Evolutionary conservation across 495 filamentous ascomycete species (phyloP).

Genomic region (Amorphotheca resinae): DNA sequence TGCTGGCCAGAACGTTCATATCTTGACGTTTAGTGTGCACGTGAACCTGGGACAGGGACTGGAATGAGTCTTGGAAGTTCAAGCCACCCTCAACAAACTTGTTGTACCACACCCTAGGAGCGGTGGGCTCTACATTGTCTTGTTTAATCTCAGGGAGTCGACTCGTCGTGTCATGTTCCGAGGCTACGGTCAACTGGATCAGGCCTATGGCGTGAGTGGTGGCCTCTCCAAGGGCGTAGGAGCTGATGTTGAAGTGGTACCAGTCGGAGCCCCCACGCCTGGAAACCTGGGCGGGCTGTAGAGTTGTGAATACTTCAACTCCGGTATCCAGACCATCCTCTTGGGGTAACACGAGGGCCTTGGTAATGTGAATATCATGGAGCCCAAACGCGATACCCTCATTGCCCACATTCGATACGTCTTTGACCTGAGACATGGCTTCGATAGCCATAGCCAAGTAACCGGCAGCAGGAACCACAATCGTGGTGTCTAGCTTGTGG

Average conservation of each 20-base stretch:
- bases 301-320: not conserved
- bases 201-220: not conserved
- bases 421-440: too few species aligned
- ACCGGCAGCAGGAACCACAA: slow-evolving; percentile 25
- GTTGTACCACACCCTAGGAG: not conserved
- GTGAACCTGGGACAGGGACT: not conserved
- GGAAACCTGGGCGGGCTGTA: not conserved
- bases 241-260: not conserved
- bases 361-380: not conserved
- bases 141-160: not conserved
- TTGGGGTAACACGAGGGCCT: slow-evolving; percentile 15
- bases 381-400: slow-evolving; percentile 33
- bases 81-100: not conserved
- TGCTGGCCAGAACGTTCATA: not conserved
- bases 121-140: not conserved
- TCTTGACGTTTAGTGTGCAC: not conserved
- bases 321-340: not conserved
- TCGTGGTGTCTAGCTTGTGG: slow-evolving; percentile 11
- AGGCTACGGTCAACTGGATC: too few species aligned
- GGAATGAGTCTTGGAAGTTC: not conserved
- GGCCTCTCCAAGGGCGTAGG: not conserved
- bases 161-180: not conserved
- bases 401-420: too few species aligned
- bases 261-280: not conserved
- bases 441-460: slow-evolving; percentile 46